A percentile compares a stretch with the other conserved stretches of the same genome.
Evolutionary conservation across 768 basidiomycete genomes (phyloP).

Genomic region (Panaeolus papilionaceus): DNA sequence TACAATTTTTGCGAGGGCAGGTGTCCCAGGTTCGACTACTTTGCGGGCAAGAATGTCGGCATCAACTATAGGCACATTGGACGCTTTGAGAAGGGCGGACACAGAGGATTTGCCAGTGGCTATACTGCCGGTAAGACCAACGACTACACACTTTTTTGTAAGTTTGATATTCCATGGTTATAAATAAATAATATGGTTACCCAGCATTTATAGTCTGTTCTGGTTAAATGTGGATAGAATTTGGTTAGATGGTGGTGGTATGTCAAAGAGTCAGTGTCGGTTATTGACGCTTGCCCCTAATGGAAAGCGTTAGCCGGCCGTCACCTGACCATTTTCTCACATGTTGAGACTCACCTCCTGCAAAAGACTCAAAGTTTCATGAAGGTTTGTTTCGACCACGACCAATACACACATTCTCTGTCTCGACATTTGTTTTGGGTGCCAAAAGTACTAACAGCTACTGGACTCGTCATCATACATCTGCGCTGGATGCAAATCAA

Average conservation of each 20-base stretch:
- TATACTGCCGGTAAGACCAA: conserved; percentile 96
- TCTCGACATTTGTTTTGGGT: background rate
- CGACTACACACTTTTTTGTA: conserved; percentile 55
- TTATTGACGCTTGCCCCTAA: background rate
- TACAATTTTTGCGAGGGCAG: conserved; percentile 70
- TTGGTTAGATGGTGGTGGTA: background rate
- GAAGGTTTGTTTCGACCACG: background rate
- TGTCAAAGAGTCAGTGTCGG: background rate
- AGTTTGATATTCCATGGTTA: background rate
- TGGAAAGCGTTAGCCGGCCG: background rate
- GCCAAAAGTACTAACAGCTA: background rate
- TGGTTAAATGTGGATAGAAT: background rate
- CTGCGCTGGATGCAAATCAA: background rate
- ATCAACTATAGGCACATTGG: conserved; percentile 85
- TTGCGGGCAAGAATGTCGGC: conserved; percentile 89
- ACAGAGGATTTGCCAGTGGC: conserved; percentile 97
- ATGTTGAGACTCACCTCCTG: no score
- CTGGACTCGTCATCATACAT: background rate
- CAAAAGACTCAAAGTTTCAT: no score
- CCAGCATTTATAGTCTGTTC: background rate
- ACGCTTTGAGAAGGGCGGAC: conserved; percentile 69
- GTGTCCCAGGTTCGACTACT: conserved; percentile 86
- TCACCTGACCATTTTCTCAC: background rate
- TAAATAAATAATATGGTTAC: background rate
- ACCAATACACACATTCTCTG: background rate